Conservation (phyloP, 1,139 yeast species). For the Oligophagozyma castellii region DNA sequence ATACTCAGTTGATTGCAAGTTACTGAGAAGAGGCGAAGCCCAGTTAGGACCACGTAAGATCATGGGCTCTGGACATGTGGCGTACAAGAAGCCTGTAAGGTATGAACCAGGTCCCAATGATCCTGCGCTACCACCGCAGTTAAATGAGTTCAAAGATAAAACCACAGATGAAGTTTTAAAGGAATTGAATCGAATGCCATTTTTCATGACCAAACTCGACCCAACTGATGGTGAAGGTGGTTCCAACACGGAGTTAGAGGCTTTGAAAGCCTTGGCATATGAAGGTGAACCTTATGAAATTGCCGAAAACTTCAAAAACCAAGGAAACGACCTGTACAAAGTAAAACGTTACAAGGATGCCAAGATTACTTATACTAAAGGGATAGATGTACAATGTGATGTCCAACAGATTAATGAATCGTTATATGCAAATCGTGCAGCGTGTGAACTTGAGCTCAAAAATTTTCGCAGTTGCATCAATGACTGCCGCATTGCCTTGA, state of each 20-base stretch:
- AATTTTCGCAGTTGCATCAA: constrained; percentile 79
- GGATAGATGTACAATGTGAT: constrained; percentile 54
- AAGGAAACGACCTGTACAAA: constrained; percentile 81
- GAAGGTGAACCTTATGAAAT: constrained; percentile 93
- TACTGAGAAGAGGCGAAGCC: too few species aligned
- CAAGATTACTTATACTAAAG: constrained; percentile 64
- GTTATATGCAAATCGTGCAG: constrained; percentile 71
- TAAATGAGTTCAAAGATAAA: constrained; percentile 50
- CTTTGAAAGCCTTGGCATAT: constrained; percentile 79
- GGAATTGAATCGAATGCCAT: constrained; percentile 76
- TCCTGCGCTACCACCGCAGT: constrained; percentile 74
- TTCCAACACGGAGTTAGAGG: constrained; percentile 65
- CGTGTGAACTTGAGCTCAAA: constrained; percentile 72
- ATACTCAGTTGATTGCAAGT: too few species aligned
- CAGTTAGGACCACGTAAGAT: too few species aligned
- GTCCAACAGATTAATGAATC: constrained; percentile 41
- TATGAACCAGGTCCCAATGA: constrained; percentile 67
- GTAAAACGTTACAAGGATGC: constrained; percentile 64
- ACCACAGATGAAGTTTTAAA: constrained; percentile 63
- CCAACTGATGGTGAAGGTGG: constrained; percentile 70
- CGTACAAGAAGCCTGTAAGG: constrained; percentile 28
- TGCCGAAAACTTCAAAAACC: constrained; percentile 79
- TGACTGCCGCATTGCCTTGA: constrained; percentile 66
- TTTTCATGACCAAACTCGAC: constrained; percentile 84
- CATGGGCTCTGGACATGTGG: too few species aligned